phyloP scores from a whole-genome alignment of 73 alveolate species.

The Uronychia setigera region DNA sequence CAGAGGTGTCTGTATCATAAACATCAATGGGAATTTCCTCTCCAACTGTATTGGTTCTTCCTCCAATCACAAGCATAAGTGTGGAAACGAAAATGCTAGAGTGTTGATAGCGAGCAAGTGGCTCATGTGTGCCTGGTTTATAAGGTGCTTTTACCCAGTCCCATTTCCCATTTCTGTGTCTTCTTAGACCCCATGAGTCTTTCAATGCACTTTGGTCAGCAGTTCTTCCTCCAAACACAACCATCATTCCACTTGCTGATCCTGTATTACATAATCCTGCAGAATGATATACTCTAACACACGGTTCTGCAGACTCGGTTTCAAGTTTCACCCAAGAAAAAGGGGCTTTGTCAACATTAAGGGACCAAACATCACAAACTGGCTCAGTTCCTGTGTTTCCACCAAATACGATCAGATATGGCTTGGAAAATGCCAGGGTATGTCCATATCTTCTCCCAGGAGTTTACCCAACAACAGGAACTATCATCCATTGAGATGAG shows the following conservation, averaged over 20 bases:
- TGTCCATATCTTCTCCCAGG: slow-evolving; percentile 99
- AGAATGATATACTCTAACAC: slow-evolving; percentile 96
- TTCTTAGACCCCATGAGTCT: slow-evolving; percentile 99
- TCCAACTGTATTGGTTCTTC: slow-evolving; percentile 88
- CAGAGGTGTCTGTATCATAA: slow-evolving; percentile 97
- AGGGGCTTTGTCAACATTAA: slow-evolving; percentile 89
- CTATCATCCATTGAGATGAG: slow-evolving; percentile 96
- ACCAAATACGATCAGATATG: slow-evolving; percentile 93
- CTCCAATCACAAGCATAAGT: slow-evolving; percentile 94
- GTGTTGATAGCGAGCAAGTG: slow-evolving; percentile 86
- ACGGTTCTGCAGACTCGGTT: slow-evolving; percentile 86
- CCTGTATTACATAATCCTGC: slow-evolving; percentile 97
- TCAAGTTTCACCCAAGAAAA: slow-evolving; percentile 90
- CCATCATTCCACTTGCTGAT: slow-evolving; percentile 99
- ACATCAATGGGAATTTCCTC: slow-evolving; percentile 94
- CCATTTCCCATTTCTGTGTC: slow-evolving; percentile 99
- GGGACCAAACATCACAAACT: slow-evolving; percentile 93
- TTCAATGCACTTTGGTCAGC: slow-evolving; percentile 85
- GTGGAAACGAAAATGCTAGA: slow-evolving; percentile 93
- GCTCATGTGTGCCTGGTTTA: slow-evolving; percentile 74
- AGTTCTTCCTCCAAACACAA: slow-evolving; percentile 91
- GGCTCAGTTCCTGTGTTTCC: slow-evolving; percentile 97
- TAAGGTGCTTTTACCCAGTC: slow-evolving; percentile 99
- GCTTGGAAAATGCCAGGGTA: slow-evolving; percentile 93
- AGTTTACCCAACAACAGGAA: slow-evolving; percentile 98